Base-by-base conservation (phyloP, 1,284 basidiomycete species). In the Cryptococcus sp. region DNA sequence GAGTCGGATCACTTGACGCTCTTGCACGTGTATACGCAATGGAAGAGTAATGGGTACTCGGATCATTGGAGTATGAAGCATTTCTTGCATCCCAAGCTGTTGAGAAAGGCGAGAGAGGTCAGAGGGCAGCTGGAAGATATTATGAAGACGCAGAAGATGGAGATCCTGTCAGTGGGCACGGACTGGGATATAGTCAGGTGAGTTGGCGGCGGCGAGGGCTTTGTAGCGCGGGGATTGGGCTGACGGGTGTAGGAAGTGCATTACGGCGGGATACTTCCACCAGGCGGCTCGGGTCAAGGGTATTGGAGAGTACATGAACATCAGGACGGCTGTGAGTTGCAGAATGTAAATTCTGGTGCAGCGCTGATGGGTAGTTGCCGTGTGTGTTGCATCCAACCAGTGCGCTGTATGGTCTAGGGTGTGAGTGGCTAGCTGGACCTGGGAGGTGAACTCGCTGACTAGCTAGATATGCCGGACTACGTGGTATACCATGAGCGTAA, bases 181-280 rank as follows among this genome's bases (percentile, higher is more conserved):
- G 93, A 98, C 71, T 98, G 93, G 76, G 95, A 98, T 66, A 74
- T 93, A 19, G 80, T 98, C 53, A 80, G 89, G 87, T 88, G 44
- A 45, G 70, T 56, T 19, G 22, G 19, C 4, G 24, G 11, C 24
- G 0, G 22, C 12, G 24, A 10, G 37, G 19, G 34, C n/a, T n/a
- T 6, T 37, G 19, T 19, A 19, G 18, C 35, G 25, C 10, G 12
- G 4, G 22, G 7, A 25, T 3, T 12, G 4, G 23, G 25, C 55
- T 60, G 45, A 63, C 39, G 18, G n/a, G 32, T 14, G 28, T 60
- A 91, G 94, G 66, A 98, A 97, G 80, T 92, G 92, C 21, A 97
- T 99, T 62, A 86, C 91, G 39, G 88, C 93, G 14, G 95, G 94
- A 22, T 99, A 97, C 76, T 99, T 99, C 80, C 95, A 98, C 72